Conservation (phyloP, 2,329 filamentous ascomycete species). For the Aspergillus alliaceus region DNA sequence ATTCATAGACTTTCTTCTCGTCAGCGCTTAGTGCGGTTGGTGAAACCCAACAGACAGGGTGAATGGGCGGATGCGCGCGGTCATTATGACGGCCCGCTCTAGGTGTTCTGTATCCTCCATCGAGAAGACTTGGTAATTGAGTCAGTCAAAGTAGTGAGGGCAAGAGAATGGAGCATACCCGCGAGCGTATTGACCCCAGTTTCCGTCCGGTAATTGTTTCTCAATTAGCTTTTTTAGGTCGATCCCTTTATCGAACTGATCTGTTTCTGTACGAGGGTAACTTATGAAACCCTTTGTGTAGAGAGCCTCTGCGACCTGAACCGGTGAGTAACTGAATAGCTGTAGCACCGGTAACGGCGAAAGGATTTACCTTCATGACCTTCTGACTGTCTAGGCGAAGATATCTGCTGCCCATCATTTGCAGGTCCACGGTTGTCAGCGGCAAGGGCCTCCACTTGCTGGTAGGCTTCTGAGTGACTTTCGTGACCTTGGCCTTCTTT, state of each 20-base stretch:
- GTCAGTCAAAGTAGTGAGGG: constrained; percentile 1
- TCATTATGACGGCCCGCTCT: constrained; percentile 86
- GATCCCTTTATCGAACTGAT: constrained; percentile 89
- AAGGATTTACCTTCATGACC: constrained; percentile 68
- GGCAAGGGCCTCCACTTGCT: constrained; percentile 93
- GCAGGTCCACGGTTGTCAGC: constrained; percentile 90
- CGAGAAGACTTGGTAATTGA: constrained; percentile 54
- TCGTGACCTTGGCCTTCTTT: constrained; percentile 75
- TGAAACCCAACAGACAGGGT: constrained; percentile 83
- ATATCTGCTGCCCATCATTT: constrained; percentile 90
- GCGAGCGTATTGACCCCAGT: constrained; percentile 81
- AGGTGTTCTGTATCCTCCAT: constrained; percentile 77
- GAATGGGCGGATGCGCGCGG: constrained; percentile 95
- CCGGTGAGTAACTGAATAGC: constrained; percentile 1
- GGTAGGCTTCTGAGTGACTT: constrained; percentile 86
- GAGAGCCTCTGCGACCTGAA: constrained; percentile 69
- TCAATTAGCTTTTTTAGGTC: constrained; percentile 76
- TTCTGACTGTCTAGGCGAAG: constrained; percentile 87
- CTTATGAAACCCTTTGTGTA: constrained; percentile 97
- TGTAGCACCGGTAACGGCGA: background rate
- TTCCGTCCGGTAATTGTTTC: constrained; percentile 74
- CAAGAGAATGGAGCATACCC: constrained; percentile 35
- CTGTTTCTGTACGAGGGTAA: constrained; percentile 95
- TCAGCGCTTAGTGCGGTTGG: constrained; percentile 60
- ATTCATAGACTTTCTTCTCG: constrained; percentile 83